These are phyloP conservation scores for Flaveria ramosissima DNA, from an alignment of 129 eudicot genomes.

Conservation along the genomic window DNA sequence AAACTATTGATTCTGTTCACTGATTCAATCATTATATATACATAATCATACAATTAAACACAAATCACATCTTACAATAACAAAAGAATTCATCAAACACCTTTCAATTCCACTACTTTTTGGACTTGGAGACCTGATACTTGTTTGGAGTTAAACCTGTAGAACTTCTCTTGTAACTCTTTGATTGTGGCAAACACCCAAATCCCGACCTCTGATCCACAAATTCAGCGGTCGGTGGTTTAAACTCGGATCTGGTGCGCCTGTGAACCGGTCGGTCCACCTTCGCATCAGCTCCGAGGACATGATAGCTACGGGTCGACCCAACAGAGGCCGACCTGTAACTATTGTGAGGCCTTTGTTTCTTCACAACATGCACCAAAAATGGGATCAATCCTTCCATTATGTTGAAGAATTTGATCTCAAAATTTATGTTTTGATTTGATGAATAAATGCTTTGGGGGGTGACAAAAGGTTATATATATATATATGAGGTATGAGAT, in stretches of 20 bases:
- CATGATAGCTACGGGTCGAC: slow-evolving; percentile 50
- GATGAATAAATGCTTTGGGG: slow-evolving; percentile 19
- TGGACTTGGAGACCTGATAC: slow-evolving; percentile 21
- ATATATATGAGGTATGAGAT: not conserved
- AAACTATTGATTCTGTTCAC: slow-evolving; percentile 14
- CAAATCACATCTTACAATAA: slow-evolving; percentile 3
- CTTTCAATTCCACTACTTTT: slow-evolving; percentile 15
- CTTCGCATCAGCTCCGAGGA: slow-evolving; percentile 35
- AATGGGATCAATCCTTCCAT: slow-evolving; percentile 63
- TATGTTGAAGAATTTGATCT: slow-evolving; percentile 13
- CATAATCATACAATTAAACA: slow-evolving; percentile 19
- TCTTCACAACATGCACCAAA: slow-evolving; percentile 47
- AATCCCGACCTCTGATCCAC: slow-evolving; percentile 31
- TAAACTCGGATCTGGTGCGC: slow-evolving; percentile 43
- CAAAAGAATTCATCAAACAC: not conserved
- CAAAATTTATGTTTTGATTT: slow-evolving; percentile 15
- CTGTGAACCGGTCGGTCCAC: slow-evolving; percentile 46
- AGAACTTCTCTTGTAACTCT: slow-evolving; percentile 26
- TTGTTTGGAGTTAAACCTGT: slow-evolving; percentile 30
- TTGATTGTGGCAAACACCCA: slow-evolving; percentile 31
- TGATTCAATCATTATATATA: slow-evolving; percentile 16
- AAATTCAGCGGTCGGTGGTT: slow-evolving; percentile 18
- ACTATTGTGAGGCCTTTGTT: slow-evolving; percentile 43
- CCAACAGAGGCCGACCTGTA: slow-evolving; percentile 44
- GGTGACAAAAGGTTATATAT: slow-evolving; percentile 3